Percentiles rank a stretch among this genome's conserved stretches.
phyloP scores from a whole-genome alignment of 164 flowering plant species.

The Amborella trichopoda region DNA sequence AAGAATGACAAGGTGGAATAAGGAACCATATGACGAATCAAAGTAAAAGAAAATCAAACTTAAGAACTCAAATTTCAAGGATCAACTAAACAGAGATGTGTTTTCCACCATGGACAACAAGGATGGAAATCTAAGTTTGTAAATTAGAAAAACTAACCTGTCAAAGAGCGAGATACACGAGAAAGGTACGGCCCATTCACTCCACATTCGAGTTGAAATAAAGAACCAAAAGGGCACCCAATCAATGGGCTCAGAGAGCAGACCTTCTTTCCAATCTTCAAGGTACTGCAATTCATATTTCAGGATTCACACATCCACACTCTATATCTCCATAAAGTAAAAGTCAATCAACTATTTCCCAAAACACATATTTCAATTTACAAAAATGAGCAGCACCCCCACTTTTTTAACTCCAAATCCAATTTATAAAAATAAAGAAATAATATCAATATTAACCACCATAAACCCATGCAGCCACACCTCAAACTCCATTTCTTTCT shows the following conservation, averaged over 20 bases:
- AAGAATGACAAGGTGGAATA: no score
- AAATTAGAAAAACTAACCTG: slow-evolving; percentile 23
- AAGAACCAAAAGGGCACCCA: slow-evolving; percentile 86
- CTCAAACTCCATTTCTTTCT: no score
- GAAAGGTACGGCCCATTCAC: slow-evolving; percentile 43
- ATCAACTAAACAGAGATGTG: no score
- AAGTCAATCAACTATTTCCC: no score
- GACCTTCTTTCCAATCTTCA: slow-evolving; percentile 75
- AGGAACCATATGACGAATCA: no score
- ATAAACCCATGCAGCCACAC: not conserved
- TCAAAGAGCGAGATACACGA: slow-evolving; percentile 25
- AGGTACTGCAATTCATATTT: slow-evolving; percentile 37
- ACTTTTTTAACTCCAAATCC: no score
- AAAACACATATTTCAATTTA: no score
- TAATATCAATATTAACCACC: no score
- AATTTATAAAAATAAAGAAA: no score
- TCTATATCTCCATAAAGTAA: not conserved
- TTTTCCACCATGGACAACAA: no score
- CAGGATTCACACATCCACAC: not conserved
- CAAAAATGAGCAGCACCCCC: no score
- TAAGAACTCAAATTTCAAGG: not conserved
- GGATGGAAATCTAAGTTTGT: no score
- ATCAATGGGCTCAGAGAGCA: slow-evolving; percentile 62
- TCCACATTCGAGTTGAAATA: slow-evolving; percentile 59
- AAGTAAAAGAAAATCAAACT: not conserved